These are phyloP conservation scores for Ceratocystis cacaofunesta DNA, from an alignment of 2,329 filamentous ascomycete species.

Conservation along the genomic window DNA sequence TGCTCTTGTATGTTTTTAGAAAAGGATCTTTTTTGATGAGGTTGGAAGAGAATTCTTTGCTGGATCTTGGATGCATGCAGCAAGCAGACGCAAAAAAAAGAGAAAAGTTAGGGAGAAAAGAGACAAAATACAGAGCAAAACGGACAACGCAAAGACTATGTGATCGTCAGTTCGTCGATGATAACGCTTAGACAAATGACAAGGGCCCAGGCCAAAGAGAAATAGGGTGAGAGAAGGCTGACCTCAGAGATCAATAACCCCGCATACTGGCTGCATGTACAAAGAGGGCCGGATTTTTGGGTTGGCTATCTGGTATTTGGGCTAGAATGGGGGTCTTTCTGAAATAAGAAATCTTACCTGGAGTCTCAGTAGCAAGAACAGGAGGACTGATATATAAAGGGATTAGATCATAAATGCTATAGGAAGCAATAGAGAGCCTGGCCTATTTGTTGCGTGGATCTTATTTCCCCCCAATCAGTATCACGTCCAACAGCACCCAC, in stretches of 20 bases:
- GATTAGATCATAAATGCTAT: too few species aligned
- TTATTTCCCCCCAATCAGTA: neutral
- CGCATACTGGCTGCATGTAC: neutral
- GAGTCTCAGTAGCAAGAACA: too few species aligned
- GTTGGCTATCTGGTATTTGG: neutral
- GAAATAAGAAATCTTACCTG: too few species aligned
- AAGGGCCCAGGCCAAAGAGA: neutral
- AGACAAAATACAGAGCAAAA: conserved; percentile 2
- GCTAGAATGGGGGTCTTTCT: too few species aligned
- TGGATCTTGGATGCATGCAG: neutral
- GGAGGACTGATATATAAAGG: too few species aligned
- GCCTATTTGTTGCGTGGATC: too few species aligned
- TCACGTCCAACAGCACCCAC: neutral
- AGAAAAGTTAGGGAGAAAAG: conserved; percentile 4
- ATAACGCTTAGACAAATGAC: neutral
- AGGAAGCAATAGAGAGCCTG: too few species aligned
- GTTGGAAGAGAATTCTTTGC: neutral
- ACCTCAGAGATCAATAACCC: neutral
- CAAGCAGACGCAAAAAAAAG: conserved; percentile 12
- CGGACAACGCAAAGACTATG: neutral
- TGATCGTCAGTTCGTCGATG: neutral
- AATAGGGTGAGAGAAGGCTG: neutral
- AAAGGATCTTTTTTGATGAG: neutral
- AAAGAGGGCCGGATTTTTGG: neutral
- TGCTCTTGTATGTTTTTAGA: neutral